Evolutionary conservation across 345 rosid genomes (phyloP).

Genomic region (Punica granatum): DNA sequence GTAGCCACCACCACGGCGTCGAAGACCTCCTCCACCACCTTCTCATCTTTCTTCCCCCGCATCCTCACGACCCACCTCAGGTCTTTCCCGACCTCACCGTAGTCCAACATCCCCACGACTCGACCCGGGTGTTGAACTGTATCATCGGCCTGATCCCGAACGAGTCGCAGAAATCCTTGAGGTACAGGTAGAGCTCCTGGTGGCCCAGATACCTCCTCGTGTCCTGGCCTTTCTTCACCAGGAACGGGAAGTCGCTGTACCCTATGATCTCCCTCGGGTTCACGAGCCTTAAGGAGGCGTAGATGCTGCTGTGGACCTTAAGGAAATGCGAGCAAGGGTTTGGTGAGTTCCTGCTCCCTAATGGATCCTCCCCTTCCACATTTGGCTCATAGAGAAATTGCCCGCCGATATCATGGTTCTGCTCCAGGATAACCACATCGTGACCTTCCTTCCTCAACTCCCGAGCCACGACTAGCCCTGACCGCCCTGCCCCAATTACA

Average conservation of each 20-base stretch:
- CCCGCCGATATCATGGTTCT: slow-evolving; percentile 82
- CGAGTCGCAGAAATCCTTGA: slow-evolving; percentile 58
- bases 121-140: slow-evolving; percentile 74
- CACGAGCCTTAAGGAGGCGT: slow-evolving; percentile 55
- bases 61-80: slow-evolving; percentile 71
- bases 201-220: slow-evolving; percentile 85
- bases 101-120: slow-evolving; percentile 57
- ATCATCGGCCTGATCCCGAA: slow-evolving; percentile 68
- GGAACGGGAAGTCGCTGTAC: slow-evolving; percentile 73
- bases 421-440: slow-evolving; percentile 63
- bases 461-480: slow-evolving; percentile 82
- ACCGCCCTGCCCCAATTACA: slow-evolving; percentile 94
- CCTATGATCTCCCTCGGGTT: slow-evolving; percentile 96
- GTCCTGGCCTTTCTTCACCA: slow-evolving; percentile 67
- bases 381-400: slow-evolving; percentile 76
- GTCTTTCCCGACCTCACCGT: slow-evolving; percentile 33
- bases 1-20: slow-evolving; percentile 94
- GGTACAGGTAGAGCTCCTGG: slow-evolving; percentile 66
- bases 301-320: slow-evolving; percentile 78
- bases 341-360: slow-evolving; percentile 27
- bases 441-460: slow-evolving; percentile 89
- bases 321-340: slow-evolving; percentile 11
- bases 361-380: slow-evolving; percentile 45
- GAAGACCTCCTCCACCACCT: slow-evolving; percentile 57
- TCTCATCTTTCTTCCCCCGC: slow-evolving; percentile 24